A percentile compares a stretch with the other conserved stretches of the same genome.
phyloP scores from a whole-genome alignment of 352 stramenopile genomes.

The Phytophthora tentaculata region DNA sequence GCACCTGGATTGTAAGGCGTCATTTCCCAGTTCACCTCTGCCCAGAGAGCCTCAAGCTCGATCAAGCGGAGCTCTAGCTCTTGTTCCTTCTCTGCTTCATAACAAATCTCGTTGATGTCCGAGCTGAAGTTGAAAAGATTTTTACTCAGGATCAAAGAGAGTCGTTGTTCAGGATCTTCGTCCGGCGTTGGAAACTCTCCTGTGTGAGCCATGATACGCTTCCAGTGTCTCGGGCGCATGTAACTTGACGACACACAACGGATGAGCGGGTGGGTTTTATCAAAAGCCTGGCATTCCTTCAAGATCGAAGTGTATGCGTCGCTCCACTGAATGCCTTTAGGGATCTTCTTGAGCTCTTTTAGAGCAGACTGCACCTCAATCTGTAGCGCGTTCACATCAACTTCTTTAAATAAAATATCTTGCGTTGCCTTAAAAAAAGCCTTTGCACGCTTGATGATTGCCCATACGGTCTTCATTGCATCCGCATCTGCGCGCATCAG shows the following conservation, averaged over 20 bases:
- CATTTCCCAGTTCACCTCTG: constrained; percentile 94
- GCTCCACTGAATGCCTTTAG: constrained; percentile 94
- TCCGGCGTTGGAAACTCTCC: constrained; percentile 93
- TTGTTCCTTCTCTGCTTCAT: constrained; percentile 96
- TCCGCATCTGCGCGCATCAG: constrained; percentile 87
- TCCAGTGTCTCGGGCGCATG: constrained; percentile 96
- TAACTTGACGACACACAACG: constrained; percentile 79
- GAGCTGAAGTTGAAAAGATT: constrained; percentile 95
- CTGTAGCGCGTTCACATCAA: constrained; percentile 94
- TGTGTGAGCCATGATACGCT: constrained; percentile 90
- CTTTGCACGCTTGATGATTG: constrained; percentile 80
- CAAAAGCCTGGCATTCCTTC: constrained; percentile 80
- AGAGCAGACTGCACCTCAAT: constrained; percentile 94
- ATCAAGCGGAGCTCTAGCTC: constrained; percentile 94
- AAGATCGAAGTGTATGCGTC: constrained; percentile 90
- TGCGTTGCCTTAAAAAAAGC: constrained; percentile 71
- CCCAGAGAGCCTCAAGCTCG: constrained; percentile 93
- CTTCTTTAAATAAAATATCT: constrained; percentile 90
- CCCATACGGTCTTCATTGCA: constrained; percentile 81
- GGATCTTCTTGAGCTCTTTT: constrained; percentile 94
- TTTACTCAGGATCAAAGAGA: constrained; percentile 92
- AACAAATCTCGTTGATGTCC: constrained; percentile 96
- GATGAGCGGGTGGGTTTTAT: constrained; percentile 86
- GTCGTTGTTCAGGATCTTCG: constrained; percentile 90
- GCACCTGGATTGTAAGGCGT: constrained; percentile 86